A percentile compares a stretch with the other conserved stretches of the same genome.
phyloP scores from a whole-genome alignment of 768 basidiomycete genomes.

The Tulasnella sp. region DNA sequence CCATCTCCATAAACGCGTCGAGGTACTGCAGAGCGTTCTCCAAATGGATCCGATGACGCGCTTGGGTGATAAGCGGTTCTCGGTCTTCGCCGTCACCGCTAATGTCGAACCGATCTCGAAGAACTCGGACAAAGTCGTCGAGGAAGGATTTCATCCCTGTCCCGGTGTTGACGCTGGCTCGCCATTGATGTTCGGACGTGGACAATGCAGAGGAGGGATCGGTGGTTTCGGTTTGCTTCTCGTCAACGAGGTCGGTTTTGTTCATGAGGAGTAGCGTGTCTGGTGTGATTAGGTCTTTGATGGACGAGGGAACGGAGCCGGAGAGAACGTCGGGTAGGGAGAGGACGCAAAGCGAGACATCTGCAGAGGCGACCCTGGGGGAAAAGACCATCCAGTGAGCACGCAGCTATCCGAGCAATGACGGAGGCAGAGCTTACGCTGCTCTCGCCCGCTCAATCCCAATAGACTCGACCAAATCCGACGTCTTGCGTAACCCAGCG shows the following conservation, averaged over 20 bases:
- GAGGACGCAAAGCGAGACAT: slow-evolving; percentile 76
- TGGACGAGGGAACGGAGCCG: slow-evolving; percentile 33
- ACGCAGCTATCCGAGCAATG: neutral
- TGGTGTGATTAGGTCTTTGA: slow-evolving; percentile 50
- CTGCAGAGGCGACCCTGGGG: slow-evolving; percentile 59
- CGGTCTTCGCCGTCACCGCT: slow-evolving; percentile 36
- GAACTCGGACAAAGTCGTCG: slow-evolving; percentile 50
- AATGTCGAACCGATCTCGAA: slow-evolving; percentile 42
- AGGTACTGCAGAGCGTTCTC: slow-evolving; percentile 60
- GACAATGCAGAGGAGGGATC: neutral
- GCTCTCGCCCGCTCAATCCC: slow-evolving; percentile 71
- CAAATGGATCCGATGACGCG: slow-evolving; percentile 74
- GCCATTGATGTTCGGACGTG: slow-evolving; percentile 47
- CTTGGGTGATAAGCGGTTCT: slow-evolving; percentile 69
- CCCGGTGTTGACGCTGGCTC: slow-evolving; percentile 57
- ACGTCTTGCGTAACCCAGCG: slow-evolving; percentile 70
- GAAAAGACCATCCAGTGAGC: too few species aligned
- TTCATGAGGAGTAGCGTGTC: slow-evolving; percentile 73
- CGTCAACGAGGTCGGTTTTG: slow-evolving; percentile 60
- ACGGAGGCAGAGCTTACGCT: slow-evolving; percentile 49
- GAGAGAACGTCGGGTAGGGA: slow-evolving; percentile 53
- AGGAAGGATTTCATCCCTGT: slow-evolving; percentile 59
- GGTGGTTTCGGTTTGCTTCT: neutral
- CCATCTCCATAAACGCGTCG: slow-evolving; percentile 54
- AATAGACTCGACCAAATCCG: slow-evolving; percentile 72